Conservation (phyloP, 2,329 filamentous ascomycete species). For the Thermothelomyces thermophilus region DNA sequence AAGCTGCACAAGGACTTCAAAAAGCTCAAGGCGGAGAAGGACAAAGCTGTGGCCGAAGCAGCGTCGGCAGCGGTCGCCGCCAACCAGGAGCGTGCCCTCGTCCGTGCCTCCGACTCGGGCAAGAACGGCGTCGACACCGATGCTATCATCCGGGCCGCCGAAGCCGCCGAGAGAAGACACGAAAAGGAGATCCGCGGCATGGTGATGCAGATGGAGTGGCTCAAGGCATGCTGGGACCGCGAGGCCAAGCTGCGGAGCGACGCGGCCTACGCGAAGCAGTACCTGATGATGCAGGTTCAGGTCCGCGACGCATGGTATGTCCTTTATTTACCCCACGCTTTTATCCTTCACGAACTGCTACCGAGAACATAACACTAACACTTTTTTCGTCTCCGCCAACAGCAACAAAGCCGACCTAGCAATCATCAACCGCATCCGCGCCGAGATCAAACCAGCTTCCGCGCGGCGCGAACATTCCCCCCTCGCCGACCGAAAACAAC, state of each 20-base stretch:
- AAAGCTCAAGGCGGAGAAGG: slow-evolving; percentile 36
- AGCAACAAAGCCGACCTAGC: slow-evolving; percentile 90
- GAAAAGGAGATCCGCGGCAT: slow-evolving; percentile 73
- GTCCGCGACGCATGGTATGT: slow-evolving; percentile 85
- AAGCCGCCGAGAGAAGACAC: slow-evolving; percentile 62
- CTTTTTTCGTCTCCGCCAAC: slow-evolving; percentile 17
- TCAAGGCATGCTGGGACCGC: slow-evolving; percentile 72
- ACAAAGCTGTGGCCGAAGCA: slow-evolving; percentile 35
- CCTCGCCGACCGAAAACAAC: slow-evolving; percentile 23
- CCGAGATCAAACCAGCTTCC: slow-evolving; percentile 39
- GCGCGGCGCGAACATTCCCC: slow-evolving; percentile 33
- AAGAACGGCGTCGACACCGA: slow-evolving; percentile 46
- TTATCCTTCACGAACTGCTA: background rate
- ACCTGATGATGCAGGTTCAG: slow-evolving; percentile 70
- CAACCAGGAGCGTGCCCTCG: slow-evolving; percentile 22
- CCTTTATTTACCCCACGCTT: background rate
- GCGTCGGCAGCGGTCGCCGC: slow-evolving; percentile 29
- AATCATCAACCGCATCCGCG: slow-evolving; percentile 77
- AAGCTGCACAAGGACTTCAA: slow-evolving; percentile 48
- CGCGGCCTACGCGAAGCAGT: slow-evolving; percentile 80
- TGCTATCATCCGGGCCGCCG: slow-evolving; percentile 50
- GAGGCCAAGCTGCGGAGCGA: slow-evolving; percentile 75
- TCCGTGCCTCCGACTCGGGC: slow-evolving; percentile 2
- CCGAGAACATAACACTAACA: background rate
- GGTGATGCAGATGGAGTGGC: slow-evolving; percentile 83